Percentiles rank a stretch among this genome's conserved stretches.
phyloP scores from a whole-genome alignment of 108 stramenopile genomes.

The Conticribra weissflogii region DNA sequence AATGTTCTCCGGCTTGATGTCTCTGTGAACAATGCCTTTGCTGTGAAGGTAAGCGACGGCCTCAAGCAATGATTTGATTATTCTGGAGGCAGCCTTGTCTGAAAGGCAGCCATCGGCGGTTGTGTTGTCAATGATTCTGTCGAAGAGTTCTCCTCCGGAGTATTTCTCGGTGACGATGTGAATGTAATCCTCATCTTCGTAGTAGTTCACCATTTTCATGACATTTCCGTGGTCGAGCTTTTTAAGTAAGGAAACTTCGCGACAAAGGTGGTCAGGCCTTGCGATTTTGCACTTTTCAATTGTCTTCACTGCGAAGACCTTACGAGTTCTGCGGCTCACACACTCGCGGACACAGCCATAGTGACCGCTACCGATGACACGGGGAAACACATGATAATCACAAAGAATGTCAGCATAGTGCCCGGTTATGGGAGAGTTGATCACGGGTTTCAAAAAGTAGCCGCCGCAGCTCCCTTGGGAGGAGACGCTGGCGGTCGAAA shows the following conservation, averaged over 20 bases:
- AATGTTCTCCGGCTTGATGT: no score
- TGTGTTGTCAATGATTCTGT: constrained; percentile 86
- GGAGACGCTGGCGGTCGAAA: no score
- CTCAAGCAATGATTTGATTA: constrained; percentile 38
- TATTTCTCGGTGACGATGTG: no score
- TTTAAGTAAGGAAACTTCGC: constrained; percentile 21
- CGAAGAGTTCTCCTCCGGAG: constrained; percentile 90
- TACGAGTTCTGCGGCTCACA: constrained; percentile 36
- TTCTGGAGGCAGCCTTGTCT: constrained; percentile 15
- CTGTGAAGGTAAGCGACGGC: constrained; percentile 71
- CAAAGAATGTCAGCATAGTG: constrained; percentile 17
- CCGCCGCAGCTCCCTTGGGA: no score
- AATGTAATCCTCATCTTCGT: constrained; percentile 60
- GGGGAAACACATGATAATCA: constrained; percentile 14
- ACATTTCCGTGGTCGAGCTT: constrained; percentile 32
- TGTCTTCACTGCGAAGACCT: constrained; percentile 67
- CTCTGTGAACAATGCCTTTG: constrained; percentile 64
- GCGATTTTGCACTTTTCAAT: constrained; percentile 49
- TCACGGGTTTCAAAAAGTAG: no score
- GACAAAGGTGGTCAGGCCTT: constrained; percentile 20
- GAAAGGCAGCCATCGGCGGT: constrained; percentile 16
- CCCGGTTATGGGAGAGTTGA: no score
- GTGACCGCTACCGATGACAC: constrained; percentile 28
- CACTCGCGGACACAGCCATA: constrained; percentile 39
- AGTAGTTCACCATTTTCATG: constrained; percentile 70